Base-by-base conservation (phyloP, 305 asterid genomes). In the Solanum hybrid region DNA sequence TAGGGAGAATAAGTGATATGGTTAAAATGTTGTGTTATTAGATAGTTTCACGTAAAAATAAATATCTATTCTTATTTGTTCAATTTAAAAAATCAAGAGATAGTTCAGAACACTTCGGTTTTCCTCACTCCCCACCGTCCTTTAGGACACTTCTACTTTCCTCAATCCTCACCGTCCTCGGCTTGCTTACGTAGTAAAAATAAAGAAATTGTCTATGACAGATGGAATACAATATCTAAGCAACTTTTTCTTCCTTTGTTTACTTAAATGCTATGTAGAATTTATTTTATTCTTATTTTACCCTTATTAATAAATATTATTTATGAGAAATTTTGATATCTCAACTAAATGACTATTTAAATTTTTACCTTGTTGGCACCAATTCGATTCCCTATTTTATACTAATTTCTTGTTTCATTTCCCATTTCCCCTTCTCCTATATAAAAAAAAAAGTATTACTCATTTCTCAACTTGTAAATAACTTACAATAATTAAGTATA, bases 291-390 rank as follows among this genome's bases (percentile, higher is more conserved):
- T n/a, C 1, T n/a, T 68, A 68, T 68, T 68, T 68, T 68, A 68
- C 1, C 6, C 7, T 1, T 68, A 10, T 4, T 4, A n/a, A 68
- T 68, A 68, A 68, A 9, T n/a, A 10, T n/a, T n/a, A 68, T 2
- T 68, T 20, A 61, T 61, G 24, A 68, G 4, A n/a, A n/a, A 9
- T 3, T 9, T 68, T 10, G 14, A 4, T 70, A 70, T 5, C 15
- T 70, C 77, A 24, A 39, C 51, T 39, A 0, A 39, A 39, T 39
- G 15, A 39, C 51, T 39, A 39, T 39, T 39, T 39, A 0, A 39
- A 39, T 0, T 0, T n/a, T 70, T 70, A 24, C 3, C 2, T 24
- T 70, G 0, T 24, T 24, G 15, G 0, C 14, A n/a, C 12, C 3
- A 2, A 24, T 2, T n/a, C 0, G 14, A 68, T 68, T 68, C 6